Percentiles rank a stretch among this genome's conserved stretches.
These are phyloP conservation scores for Hygrophila difformis DNA, from an alignment of 257 asterid genomes.

Conservation along the genomic window DNA sequence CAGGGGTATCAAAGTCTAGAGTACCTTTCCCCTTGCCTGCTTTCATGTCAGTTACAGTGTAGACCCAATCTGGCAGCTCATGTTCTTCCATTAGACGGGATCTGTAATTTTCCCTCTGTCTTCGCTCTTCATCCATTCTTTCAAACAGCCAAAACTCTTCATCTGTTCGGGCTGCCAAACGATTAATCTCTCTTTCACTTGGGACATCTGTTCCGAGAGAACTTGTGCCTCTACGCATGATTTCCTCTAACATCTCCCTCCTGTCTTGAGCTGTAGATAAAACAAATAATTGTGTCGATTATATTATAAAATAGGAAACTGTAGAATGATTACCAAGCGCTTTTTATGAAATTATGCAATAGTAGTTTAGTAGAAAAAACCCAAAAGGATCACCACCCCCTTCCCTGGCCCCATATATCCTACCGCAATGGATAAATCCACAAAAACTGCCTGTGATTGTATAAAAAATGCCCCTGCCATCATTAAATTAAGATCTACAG, in stretches of 20 bases:
- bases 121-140: constrained; percentile 96
- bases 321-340: too few species aligned
- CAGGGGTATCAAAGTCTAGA: constrained; percentile 32
- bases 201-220: constrained; percentile 94
- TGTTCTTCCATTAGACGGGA: constrained; percentile 92
- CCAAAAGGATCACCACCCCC: too few species aligned
- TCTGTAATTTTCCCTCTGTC: constrained; percentile 72
- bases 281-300: constrained; percentile 5
- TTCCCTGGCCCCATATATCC: too few species aligned
- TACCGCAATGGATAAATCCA: too few species aligned
- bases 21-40: constrained; percentile 53
- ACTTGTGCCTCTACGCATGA: constrained; percentile 89
- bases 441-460: too few species aligned
- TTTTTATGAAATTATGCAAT: too few species aligned
- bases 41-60: constrained; percentile 39
- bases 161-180: constrained; percentile 90
- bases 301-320: too few species aligned
- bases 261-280: constrained; percentile 60
- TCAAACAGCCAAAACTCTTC: constrained; percentile 94
- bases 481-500: not conserved
- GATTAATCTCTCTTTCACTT: constrained; percentile 92
- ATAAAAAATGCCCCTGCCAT: not conserved
- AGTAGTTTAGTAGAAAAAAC: too few species aligned
- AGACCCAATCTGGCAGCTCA: constrained; percentile 98
- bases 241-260: constrained; percentile 84